These are phyloP conservation scores for Beauveria caledonica DNA, from an alignment of 2,329 filamentous ascomycete species.

Conservation along the genomic window DNA sequence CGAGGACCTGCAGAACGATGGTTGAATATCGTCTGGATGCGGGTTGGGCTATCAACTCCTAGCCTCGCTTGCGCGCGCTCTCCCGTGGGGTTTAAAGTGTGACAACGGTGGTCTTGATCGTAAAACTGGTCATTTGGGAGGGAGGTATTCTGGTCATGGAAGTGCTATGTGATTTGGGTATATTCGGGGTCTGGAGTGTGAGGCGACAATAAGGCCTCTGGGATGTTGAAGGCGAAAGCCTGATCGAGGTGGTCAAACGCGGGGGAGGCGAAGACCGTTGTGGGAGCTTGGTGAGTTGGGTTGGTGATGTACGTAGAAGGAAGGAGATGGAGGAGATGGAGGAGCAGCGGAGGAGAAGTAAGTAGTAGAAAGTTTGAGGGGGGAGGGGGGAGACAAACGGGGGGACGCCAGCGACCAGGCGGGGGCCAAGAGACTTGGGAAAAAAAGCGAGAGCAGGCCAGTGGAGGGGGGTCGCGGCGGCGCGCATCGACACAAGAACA, in stretches of 20 bases:
- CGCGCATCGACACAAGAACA: background rate
- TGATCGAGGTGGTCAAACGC: background rate
- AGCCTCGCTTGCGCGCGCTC: slow-evolving; percentile 49
- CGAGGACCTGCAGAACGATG: slow-evolving; percentile 39
- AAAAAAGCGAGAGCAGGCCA: slow-evolving; percentile 2
- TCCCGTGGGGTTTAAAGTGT: slow-evolving; percentile 67
- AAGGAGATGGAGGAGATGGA: slow-evolving; percentile 2
- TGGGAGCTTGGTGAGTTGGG: background rate
- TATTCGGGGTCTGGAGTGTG: background rate
- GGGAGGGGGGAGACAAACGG: background rate
- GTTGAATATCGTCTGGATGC: slow-evolving; percentile 47
- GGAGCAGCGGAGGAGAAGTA: slow-evolving; percentile 8
- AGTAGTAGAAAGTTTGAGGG: slow-evolving; percentile 11
- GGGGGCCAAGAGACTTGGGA: slow-evolving; percentile 6
- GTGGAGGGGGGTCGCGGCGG: slow-evolving; percentile 1
- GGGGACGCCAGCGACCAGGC: slow-evolving; percentile 1
- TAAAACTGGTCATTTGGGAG: slow-evolving; percentile 45
- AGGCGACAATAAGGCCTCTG: slow-evolving; percentile 8
- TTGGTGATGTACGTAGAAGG: slow-evolving; percentile 3
- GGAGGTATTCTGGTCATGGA: slow-evolving; percentile 34
- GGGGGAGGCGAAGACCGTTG: background rate
- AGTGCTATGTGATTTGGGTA: slow-evolving; percentile 16
- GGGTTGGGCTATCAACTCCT: slow-evolving; percentile 11
- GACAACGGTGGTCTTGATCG: slow-evolving; percentile 45
- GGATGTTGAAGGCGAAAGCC: background rate